A percentile compares a stretch with the other conserved stretches of the same genome.
phyloP scores from a whole-genome alignment of 768 basidiomycete species.

The Obba rivulosa region DNA sequence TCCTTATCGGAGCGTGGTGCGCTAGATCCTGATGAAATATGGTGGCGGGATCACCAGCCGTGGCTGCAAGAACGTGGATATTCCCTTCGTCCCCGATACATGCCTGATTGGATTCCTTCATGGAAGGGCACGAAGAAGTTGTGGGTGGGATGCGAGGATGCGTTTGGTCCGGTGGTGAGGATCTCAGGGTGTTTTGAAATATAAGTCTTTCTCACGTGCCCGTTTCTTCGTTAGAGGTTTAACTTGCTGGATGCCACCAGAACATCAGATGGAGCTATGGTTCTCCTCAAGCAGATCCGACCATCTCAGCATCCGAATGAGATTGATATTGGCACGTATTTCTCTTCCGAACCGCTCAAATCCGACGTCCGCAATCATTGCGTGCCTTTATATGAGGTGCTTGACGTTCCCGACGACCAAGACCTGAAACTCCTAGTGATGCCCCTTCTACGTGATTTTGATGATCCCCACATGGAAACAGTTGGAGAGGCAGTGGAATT shows the following conservation, averaged over 20 bases:
- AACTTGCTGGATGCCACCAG: constrained; percentile 13
- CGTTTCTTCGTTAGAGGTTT: neutral
- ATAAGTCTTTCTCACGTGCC: too few species aligned
- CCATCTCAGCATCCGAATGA: constrained; percentile 11
- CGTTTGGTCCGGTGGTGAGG: neutral
- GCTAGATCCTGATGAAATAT: neutral
- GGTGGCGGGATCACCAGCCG: constrained; percentile 5
- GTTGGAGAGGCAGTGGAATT: constrained; percentile 31
- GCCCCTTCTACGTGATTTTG: constrained; percentile 23
- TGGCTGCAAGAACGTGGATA: constrained; percentile 15
- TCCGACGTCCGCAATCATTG: constrained; percentile 19
- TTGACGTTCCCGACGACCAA: constrained; percentile 7
- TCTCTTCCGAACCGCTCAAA: neutral
- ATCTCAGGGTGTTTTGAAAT: neutral
- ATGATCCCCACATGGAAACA: constrained; percentile 25
- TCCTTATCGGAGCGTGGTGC: too few species aligned
- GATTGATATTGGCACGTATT: neutral
- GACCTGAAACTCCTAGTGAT: constrained; percentile 23
- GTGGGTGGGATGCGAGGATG: constrained; percentile 1
- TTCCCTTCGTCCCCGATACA: constrained; percentile 17
- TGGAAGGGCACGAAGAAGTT: constrained; percentile 8
- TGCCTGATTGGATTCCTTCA: constrained; percentile 19
- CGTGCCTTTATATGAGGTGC: constrained; percentile 14
- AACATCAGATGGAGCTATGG: constrained; percentile 8
- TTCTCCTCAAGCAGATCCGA: constrained; percentile 10